Conservation (phyloP, 2,329 filamentous ascomycete genomes). For the Fusarium armeniacum region DNA sequence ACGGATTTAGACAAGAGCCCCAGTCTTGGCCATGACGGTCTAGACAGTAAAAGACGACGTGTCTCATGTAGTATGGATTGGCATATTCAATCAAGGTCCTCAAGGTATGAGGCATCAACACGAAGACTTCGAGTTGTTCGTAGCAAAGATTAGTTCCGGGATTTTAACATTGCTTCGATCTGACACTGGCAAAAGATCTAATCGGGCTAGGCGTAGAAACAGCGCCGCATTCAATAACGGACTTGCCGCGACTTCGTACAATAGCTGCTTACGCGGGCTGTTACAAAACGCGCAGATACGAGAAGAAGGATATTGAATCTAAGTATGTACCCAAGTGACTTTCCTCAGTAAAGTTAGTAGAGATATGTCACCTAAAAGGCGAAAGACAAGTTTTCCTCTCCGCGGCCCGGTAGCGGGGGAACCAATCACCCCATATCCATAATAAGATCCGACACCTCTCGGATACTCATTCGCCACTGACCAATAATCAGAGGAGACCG, state of each 20-base stretch:
- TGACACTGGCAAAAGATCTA: neutral
- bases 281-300: neutral
- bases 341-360: no score
- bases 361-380: no score
- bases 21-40: neutral
- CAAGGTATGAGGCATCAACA: neutral
- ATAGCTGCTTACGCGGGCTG: neutral
- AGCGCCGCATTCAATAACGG: neutral
- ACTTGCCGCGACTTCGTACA: neutral
- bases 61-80: neutral
- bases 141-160: neutral
- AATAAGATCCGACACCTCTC: no score
- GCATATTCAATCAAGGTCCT: neutral
- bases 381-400: no score
- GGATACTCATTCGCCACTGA: no score
- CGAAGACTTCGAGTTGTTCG: neutral
- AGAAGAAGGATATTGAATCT: neutral
- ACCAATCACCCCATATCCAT: no score
- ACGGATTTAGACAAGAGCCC: rapidly evolving
- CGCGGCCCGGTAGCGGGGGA: no score
- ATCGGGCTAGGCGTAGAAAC: neutral
- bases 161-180: neutral
- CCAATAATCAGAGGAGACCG: no score
- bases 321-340: neutral
- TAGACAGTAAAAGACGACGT: neutral